Evolutionary conservation across 2,329 filamentous ascomycete genomes (phyloP).

Genomic region (Alternaria rosae): DNA sequence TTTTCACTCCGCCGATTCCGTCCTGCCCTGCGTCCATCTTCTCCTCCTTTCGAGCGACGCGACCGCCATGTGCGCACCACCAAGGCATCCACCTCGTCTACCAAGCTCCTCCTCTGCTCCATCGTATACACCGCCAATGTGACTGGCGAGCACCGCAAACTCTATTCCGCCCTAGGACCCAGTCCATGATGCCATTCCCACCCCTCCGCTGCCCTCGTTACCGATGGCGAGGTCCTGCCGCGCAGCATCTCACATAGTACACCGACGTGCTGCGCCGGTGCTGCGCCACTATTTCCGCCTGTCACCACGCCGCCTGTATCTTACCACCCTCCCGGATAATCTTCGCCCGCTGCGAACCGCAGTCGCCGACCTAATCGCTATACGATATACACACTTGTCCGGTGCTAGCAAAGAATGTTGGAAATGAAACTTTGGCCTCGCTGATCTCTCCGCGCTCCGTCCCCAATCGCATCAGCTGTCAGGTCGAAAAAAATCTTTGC

Average conservation of each 20-base stretch:
- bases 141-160: constrained; percentile 8
- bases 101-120: background rate
- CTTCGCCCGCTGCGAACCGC: constrained; percentile 4
- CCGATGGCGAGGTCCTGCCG: constrained; percentile 22
- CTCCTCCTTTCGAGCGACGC: background rate
- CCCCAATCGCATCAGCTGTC: background rate
- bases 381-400: background rate
- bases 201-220: constrained; percentile 7
- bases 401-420: background rate
- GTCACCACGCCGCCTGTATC: constrained; percentile 10
- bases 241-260: background rate
- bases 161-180: constrained; percentile 5
- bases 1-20: background rate
- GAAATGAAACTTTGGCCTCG: background rate
- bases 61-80: constrained; percentile 1
- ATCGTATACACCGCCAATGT: constrained; percentile 11
- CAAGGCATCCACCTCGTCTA: background rate
- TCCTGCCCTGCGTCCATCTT: background rate
- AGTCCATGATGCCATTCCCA: constrained; percentile 4
- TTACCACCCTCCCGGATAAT: constrained; percentile 15
- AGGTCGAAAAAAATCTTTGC: background rate
- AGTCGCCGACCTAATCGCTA: constrained; percentile 4
- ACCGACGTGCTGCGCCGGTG: constrained; percentile 1
- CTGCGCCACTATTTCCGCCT: constrained; percentile 15
- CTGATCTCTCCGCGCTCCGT: background rate